Evolutionary conservation across 345 rosid species (phyloP).

Genomic region (Acer saccharum): DNA sequence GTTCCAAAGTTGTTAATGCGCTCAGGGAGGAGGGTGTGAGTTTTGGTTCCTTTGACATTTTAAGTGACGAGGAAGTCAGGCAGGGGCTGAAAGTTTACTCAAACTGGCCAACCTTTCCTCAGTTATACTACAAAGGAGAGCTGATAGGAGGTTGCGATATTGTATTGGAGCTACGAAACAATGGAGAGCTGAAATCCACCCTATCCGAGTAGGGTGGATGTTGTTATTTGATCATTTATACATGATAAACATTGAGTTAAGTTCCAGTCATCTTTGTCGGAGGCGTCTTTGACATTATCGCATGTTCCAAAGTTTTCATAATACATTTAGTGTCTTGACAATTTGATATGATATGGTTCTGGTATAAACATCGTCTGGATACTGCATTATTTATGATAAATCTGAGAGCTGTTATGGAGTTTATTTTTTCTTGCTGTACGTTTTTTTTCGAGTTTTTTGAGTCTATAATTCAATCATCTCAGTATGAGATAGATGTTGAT

Average conservation of each 20-base stretch:
- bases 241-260: neutral
- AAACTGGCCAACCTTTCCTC: conserved; percentile 98
- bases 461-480: neutral
- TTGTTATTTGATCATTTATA: conserved; percentile 3
- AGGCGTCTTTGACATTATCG: conserved; percentile 5
- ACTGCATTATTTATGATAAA: neutral
- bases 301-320: conserved; percentile 16
- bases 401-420: neutral
- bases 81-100: conserved; percentile 87
- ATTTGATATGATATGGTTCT: conserved; percentile 1
- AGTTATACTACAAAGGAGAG: conserved; percentile 95
- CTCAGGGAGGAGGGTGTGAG: conserved; percentile 63
- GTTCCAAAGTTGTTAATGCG: conserved; percentile 90
- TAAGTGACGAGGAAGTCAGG: conserved; percentile 85
- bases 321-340: neutral
- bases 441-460: neutral
- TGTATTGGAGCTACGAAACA: conserved; percentile 66
- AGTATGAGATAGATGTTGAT: neutral
- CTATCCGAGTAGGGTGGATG: conserved; percentile 54
- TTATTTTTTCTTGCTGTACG: neutral
- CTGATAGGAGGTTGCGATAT: conserved; percentile 95
- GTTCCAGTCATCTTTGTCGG: conserved; percentile 12
- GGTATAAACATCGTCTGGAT: neutral
- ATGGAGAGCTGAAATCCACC: conserved; percentile 79
- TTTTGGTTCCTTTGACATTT: conserved; percentile 85